These are phyloP conservation scores for Colletotrichum shisoi DNA, from an alignment of 2,329 filamentous ascomycete species.

Conservation along the genomic window DNA sequence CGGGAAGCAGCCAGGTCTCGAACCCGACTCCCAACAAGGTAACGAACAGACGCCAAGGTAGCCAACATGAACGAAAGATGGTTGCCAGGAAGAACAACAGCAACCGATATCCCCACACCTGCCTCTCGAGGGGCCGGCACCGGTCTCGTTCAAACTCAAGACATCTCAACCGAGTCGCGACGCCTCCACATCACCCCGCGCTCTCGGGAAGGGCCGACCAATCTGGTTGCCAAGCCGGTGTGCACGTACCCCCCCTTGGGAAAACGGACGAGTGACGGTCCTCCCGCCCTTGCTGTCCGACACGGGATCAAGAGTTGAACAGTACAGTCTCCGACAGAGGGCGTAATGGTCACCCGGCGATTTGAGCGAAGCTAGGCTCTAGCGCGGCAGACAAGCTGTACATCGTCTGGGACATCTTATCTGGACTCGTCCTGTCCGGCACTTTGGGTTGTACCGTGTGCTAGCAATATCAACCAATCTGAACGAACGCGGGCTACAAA, in stretches of 20 bases:
- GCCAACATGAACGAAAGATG: not conserved
- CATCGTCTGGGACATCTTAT: not conserved
- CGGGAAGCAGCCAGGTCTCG: constrained; percentile 7
- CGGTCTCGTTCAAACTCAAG: constrained; percentile 22
- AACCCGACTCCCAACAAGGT: not conserved
- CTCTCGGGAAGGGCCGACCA: not conserved
- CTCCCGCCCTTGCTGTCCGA: not conserved
- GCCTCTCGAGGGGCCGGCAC: not conserved
- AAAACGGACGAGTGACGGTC: not conserved
- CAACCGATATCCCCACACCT: not conserved
- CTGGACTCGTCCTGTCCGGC: not conserved
- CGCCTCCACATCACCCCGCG: not conserved
- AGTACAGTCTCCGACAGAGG: not conserved
- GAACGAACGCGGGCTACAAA: not conserved
- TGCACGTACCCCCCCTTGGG: too few species aligned
- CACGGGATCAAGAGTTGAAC: not conserved
- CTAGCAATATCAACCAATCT: not conserved
- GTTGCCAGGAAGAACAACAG: too few species aligned
- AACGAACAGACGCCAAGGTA: not conserved
- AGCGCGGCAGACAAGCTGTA: not conserved
- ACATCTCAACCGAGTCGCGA: not conserved
- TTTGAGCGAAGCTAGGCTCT: not conserved
- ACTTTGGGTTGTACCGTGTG: not conserved
- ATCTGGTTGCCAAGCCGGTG: not conserved
- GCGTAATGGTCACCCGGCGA: not conserved